These are phyloP conservation scores for Penicillium sp. DNA, from an alignment of 2,329 filamentous ascomycete species.

Conservation along the genomic window DNA sequence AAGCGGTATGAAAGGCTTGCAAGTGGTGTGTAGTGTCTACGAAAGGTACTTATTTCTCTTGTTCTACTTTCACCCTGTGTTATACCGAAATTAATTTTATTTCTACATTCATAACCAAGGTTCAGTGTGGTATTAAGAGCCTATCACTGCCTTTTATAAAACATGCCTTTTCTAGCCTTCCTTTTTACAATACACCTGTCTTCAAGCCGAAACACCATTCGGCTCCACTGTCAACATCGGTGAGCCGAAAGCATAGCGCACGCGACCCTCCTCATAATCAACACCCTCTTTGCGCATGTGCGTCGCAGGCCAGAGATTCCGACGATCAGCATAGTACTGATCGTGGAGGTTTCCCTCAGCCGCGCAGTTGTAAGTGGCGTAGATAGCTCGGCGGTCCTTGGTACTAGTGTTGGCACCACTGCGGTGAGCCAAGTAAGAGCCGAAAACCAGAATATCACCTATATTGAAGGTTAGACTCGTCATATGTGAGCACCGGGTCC, in stretches of 20 bases:
- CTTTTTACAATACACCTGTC: not conserved
- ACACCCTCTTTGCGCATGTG: constrained; percentile 38
- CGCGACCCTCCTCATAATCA: constrained; percentile 35
- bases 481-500: not conserved
- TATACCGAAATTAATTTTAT: not conserved
- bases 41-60: too few relatives aligned
- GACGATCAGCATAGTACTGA: constrained; percentile 43
- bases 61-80: too few relatives aligned
- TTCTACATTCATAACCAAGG: not conserved
- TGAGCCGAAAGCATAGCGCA: constrained; percentile 39
- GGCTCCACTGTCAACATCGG: constrained; percentile 40
- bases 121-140: not conserved
- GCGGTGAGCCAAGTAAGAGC: constrained; percentile 42
- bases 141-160: not conserved
- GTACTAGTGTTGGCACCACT: constrained; percentile 37
- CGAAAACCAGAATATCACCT: constrained; percentile 42
- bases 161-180: not conserved
- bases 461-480: not conserved
- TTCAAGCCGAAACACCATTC: constrained; percentile 1
- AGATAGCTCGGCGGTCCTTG: constrained; percentile 40
- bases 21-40: too few relatives aligned
- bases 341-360: constrained; percentile 45
- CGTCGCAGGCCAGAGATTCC: constrained; percentile 43
- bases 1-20: too few relatives aligned
- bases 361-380: constrained; percentile 45